Base-by-base conservation (phyloP, 164 flowering plant genomes). In the Echeveria elegans region DNA sequence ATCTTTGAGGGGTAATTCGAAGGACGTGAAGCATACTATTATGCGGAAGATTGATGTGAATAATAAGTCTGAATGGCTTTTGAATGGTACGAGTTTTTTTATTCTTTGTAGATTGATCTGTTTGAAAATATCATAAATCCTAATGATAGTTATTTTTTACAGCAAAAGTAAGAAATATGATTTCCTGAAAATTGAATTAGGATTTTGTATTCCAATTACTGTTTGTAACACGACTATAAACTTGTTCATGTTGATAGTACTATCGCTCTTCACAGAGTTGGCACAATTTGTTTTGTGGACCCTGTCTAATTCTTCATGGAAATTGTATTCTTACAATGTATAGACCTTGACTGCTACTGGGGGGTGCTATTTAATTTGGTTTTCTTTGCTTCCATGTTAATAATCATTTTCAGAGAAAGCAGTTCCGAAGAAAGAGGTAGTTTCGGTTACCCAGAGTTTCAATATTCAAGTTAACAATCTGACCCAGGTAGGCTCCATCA, bases 381-480 rank as follows among this genome's bases (percentile, higher is more conserved):
- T 9, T 40, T 40, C 11, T 8, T 40, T 40, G 45, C 45, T 63
- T 30, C 1, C 19, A 24, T 36, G 23, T 62, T 36, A 40, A 32
- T 63, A 28, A 16, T 31, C 15, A 28, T 1, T 34, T 63, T 34
- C 80, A 93, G 98, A 93, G 11, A 89, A 79, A 72, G 74, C 53
- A 26, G 87, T 80, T 16, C 76, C 96, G 0, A 94, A 89, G 70
- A 90, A 79, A 73, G 92, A 88, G 23, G 75, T 94, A 28, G 40
- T 69, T 65, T 96, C 84, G 63, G 74, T 83, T 48, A 83, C 77
- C 68, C 83, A 78, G 69, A 82, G 74, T 70, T 91, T 94, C 82
- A 94, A 91, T 71, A 94, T 94, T 71, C 99, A 94, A 86, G 96
- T 94, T 65, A 83, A 83, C 79, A 94, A 94, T 81, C 78, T 94